A percentile compares a stretch with the other conserved stretches of the same genome.
Evolutionary conservation across 2,329 filamentous ascomycete species (phyloP).

Genomic region (Fusarium pilosicola): DNA sequence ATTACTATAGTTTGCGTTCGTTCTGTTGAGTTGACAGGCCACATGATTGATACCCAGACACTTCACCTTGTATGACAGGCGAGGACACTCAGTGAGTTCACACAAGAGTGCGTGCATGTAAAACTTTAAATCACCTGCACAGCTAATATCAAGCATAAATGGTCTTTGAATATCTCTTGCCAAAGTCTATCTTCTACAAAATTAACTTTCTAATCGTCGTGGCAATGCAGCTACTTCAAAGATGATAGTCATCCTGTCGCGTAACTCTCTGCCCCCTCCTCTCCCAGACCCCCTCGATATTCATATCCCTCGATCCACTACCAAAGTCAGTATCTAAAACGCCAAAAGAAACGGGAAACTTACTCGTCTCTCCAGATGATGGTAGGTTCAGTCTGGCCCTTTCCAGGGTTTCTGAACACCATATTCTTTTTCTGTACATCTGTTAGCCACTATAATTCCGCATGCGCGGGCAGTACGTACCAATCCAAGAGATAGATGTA

Average conservation of each 20-base stretch:
- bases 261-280: constrained; percentile 34
- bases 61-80: not conserved
- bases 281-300: constrained; percentile 37
- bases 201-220: too few relatives aligned
- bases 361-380: constrained; percentile 40
- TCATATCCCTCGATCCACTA: constrained; percentile 39
- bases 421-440: constrained; percentile 35
- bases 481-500: constrained; percentile 39
- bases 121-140: not conserved
- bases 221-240: not conserved
- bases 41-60: rapidly evolving
- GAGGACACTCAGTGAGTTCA: rapidly evolving
- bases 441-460: not conserved
- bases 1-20: too few relatives aligned
- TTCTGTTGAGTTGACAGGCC: not conserved
- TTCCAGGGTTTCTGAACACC: constrained; percentile 39
- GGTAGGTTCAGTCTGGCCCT: constrained; percentile 31
- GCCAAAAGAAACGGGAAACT: rapidly evolving
- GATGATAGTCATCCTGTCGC: constrained; percentile 36
- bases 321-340: not conserved
- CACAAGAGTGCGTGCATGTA: rapidly evolving
- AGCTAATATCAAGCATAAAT: rapidly evolving
- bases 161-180: not conserved
- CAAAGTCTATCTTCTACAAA: not conserved
- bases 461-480: not conserved